These are phyloP conservation scores for Ulmus americana DNA, from an alignment of 331 rosid species.

Conservation along the genomic window DNA sequence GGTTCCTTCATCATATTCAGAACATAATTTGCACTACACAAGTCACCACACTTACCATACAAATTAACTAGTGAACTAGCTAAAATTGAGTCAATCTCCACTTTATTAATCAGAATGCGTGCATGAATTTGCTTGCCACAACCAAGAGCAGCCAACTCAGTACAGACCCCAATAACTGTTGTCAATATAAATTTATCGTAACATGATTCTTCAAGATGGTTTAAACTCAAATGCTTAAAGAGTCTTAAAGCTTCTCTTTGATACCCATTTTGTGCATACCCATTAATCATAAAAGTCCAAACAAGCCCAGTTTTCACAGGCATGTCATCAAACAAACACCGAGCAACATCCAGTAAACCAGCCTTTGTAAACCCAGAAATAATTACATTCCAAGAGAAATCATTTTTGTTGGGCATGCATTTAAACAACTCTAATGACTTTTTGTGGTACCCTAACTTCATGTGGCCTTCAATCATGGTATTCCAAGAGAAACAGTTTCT, in stretches of 20 bases:
- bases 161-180: conserved; percentile 51
- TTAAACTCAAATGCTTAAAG: conserved; percentile 50
- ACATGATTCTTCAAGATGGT: conserved; percentile 27
- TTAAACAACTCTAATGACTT: conserved; percentile 49
- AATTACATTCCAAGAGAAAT: conserved; percentile 50
- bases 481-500: conserved; percentile 67
- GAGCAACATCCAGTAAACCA: conserved; percentile 44
- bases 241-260: conserved; percentile 44
- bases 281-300: conserved; percentile 68
- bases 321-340: conserved; percentile 48
- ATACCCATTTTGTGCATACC: conserved; percentile 47
- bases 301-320: conserved; percentile 43
- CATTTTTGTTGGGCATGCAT: conserved; percentile 48
- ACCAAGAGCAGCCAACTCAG: conserved; percentile 45
- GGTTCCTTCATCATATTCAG: conserved; percentile 45
- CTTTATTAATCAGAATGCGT: conserved; percentile 40
- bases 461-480: conserved; percentile 54
- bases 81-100: conserved; percentile 51
- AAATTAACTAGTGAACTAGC: conserved; percentile 54
- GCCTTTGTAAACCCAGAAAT: conserved; percentile 55
- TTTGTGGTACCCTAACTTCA: conserved; percentile 42
- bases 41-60: conserved; percentile 66
- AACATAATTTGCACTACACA: conserved; percentile 47
- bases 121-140: conserved; percentile 80
- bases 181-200: conserved; percentile 51